Evolutionary conservation across 1,139 yeast species (phyloP), one percentile per base, ranked within the genome.

Genomic region (Nakaseomyces glabratus): DNA sequence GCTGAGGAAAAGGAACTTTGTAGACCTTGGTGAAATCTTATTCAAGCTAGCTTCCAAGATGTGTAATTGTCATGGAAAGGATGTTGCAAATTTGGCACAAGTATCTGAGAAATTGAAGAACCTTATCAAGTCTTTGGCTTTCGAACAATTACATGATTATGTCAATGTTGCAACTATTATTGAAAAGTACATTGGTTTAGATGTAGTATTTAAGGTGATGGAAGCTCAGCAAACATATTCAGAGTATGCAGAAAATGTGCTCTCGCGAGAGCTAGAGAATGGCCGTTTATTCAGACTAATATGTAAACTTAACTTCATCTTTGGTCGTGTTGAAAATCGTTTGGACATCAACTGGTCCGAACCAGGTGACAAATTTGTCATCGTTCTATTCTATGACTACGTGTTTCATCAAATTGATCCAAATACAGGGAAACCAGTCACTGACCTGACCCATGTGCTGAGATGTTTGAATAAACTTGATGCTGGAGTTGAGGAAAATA

Each of bases 401-500:
- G 78, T 88, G 4, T 90, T 88, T 61, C 93, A 82, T 52, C 94
- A 82, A 52, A 71, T 68, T 31, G 86, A 85, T 54, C 20, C 34
- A 3, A 93, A 80, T 36, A 60, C 61, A 22, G 95, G 95, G 12
- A 71, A 71, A 48, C 86, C 95, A 2, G 73, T 78, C 3, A 64
- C 85, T 38, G 96, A 93, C 58, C 65, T 90, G 47, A 78, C 88
- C 2, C 85, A 86, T 55, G 93, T 88, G 3, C 63, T 93, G 44
- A 65, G 73, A 35, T 73, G 80, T 46, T 63, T 90, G 49, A 90
- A 90, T 61, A 90, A 90, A 58, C 65, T 90, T 41, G 99, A 93
- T 56, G 93, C 93, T 10, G 98, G 97, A 1, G 71, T 81, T 31
- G 90, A 84, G 35, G 98, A 90, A 57, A 76, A 73, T 49, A 61